Evolutionary conservation across 75 land plant genomes (phyloP), one percentile per base, ranked within the genome.

Genomic region (Cunninghamia lanceolata): DNA sequence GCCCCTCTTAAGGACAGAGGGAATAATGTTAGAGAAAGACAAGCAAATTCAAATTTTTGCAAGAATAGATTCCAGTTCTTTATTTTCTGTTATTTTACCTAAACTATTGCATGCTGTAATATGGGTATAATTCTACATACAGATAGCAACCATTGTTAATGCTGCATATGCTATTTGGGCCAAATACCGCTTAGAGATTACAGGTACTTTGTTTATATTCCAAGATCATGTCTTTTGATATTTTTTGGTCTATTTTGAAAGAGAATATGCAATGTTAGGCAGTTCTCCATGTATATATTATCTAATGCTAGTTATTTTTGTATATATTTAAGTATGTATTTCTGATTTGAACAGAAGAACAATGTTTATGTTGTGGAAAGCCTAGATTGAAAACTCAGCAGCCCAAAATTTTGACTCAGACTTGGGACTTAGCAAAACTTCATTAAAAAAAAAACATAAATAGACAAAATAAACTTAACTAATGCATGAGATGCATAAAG

Each of bases 131-230:
- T 42, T 80, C 43, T 80, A 43, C 45, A 85, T 50, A 34, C 94
- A 95, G 97, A 75, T 96, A 85, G 92, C 91, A 32, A 94, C 63
- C 39, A 87, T 95, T 35, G 92, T 93, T 70, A 91, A 93, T 90
- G 85, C 88, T 0, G 77, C 92, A 9, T 96, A 96, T 92, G 85
- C 90, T 34, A 84, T 93, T 79, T 96, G 98, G 98, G 98, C 98
- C 66, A 95, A 93, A 86, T 96, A 95, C 68, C 94, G 98, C 54
- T 86, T 96, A 42, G 97, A 90, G 85, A 77, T 96, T 54, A 96
- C 98, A 89, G 98, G 98, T 95, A 19, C 9, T 45, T 52, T 21
- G 36, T 76, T 28, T 35, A 10, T 70, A 3, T 21, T 66, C 28
- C 15, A 38, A 63, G 21, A 50, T 66, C 21, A 19, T 42, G 40